phyloP scores from a whole-genome alignment of 768 basidiomycete genomes.

The Mycena vulgaris region DNA sequence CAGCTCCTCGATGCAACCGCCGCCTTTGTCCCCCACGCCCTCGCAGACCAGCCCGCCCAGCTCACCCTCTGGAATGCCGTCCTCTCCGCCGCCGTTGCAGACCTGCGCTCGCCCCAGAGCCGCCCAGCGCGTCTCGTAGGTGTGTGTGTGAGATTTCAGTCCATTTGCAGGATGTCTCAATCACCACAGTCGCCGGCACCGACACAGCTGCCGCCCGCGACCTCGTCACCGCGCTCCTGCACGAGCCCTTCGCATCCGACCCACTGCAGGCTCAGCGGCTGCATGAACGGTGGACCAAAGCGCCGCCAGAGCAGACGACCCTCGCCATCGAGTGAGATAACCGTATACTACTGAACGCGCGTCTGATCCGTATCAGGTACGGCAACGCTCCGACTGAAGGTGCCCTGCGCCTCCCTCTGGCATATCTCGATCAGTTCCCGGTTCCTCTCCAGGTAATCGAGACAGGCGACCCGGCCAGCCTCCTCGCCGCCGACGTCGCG shows the following conservation, averaged over 20 bases:
- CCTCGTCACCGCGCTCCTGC: slow-evolving; percentile 78
- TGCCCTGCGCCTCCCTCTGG: slow-evolving; percentile 56
- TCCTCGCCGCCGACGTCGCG: slow-evolving; percentile 71
- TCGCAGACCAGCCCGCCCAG: slow-evolving; percentile 22
- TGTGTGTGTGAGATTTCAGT: slow-evolving; percentile 1
- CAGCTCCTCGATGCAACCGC: slow-evolving; percentile 26
- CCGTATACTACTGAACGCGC: slow-evolving; percentile 52
- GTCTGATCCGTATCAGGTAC: slow-evolving; percentile 26
- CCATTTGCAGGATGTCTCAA: background rate
- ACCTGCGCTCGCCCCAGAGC: slow-evolving; percentile 13
- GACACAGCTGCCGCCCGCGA: slow-evolving; percentile 70
- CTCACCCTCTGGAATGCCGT: slow-evolving; percentile 21
- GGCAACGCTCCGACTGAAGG: slow-evolving; percentile 31
- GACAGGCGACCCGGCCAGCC: slow-evolving; percentile 36
- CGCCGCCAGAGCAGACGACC: slow-evolving; percentile 39
- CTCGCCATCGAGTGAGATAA: slow-evolving; percentile 58
- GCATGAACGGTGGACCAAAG: slow-evolving; percentile 65
- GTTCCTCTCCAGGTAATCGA: slow-evolving; percentile 67
- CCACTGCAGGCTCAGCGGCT: slow-evolving; percentile 58
- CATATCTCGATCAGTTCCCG: slow-evolving; percentile 72
- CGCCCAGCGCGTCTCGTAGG: slow-evolving; percentile 35
- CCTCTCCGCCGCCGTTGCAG: slow-evolving; percentile 10
- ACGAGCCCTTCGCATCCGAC: slow-evolving; percentile 78
- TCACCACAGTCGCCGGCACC: slow-evolving; percentile 67
- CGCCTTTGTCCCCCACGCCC: slow-evolving; percentile 19